Evolutionary conservation across 2,329 filamentous ascomycete genomes (phyloP), one percentile per base, ranked within the genome.

Genomic region (Curvularia sp.): DNA sequence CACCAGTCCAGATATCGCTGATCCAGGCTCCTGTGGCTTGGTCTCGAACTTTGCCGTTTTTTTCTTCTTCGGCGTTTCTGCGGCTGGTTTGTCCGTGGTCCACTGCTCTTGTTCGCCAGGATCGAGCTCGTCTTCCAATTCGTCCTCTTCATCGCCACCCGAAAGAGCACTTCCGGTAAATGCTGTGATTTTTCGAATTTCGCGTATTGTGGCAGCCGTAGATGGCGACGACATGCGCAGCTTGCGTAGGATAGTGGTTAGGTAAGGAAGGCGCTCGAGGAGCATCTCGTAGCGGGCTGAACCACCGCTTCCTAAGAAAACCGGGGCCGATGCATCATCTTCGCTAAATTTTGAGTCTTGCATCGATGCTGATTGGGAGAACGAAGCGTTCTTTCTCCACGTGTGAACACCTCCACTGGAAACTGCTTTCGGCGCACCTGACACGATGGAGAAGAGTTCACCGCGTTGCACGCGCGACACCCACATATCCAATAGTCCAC

Each of bases 201-300:
- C 86, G 49, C 80, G 81, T 2, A 84, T 77, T 23, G 80, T 72
- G 41, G 76, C 50, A 39, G 66, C 48, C 6, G 55, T 61, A 10
- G 64, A 59, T 5, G 63, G 65, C 6, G 65, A 59, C 59, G 55
- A 70, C 69, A 55, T 70, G 66, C 76, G 70, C 60, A 65, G 57
- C 23, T 69, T 69, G 19, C 69, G 70, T 3, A 80, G 59, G 38
- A 97, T 91, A 49, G 86, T 83, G 1, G 88, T 83, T 82, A 95
- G 87, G 75, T 96, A 98, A 0, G 95, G 95, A 0, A 99, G 83
- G 8, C 92, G 87, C 64, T 98, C 92, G 23, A 97, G 84, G 0
- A 97, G 78, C 80, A 95, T 84, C 74, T 94, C 91, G 41, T 83
- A 84, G 34, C 88, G 87, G 3, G 89, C 87, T 3, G 88, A 86